Evolutionary conservation across 2,329 filamentous ascomycete genomes (phyloP), one percentile per base, ranked within the genome.

Genomic region (Aspergillus chevalieri): DNA sequence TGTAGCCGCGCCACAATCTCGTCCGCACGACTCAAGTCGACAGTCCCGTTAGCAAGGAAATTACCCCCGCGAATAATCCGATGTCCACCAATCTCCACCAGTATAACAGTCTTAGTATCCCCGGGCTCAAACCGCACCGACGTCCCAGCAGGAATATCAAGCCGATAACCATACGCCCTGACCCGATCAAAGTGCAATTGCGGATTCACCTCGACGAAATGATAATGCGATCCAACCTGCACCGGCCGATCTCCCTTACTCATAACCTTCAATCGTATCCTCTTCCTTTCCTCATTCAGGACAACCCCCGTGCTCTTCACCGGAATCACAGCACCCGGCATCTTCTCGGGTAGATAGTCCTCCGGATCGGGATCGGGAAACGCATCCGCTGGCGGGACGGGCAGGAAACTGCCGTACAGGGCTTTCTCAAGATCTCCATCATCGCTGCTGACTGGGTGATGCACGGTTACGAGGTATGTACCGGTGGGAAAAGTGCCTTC

Each of bases 171-270:
- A 63, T 93, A 93, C 1, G 90, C 82, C 57, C 82, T 82, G 45
- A 82, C 74, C 22, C 92, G 87, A 70, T 97, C 92, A 67, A 97
- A 97, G 53, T 87, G 82, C 46, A 97, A 79, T 67, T 88, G 82
- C 0, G 90, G 88, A 69, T 97, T 97, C n/a, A 84, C 86, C 74
- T 97, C 92, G 63, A 95, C 83, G 67, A 97, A 95, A 71, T 96
- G 92, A 68, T 95, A 97, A 71, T 97, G 92, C 28, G 89, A 95
- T 28, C 92, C 92, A 52, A 88, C 78, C 80, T 84, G 59, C 10
- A 96, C 86, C 1, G 92, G 92, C 28, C 92, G 78, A 69, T 97
- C 92, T 6, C 92, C 92, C 60, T 81, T 87, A 69, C 88, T 95
- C 55, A 85, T 90, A 38, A 97, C 88, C 64, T 77, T 83, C 36